Evolutionary conservation across 2,329 filamentous ascomycete species (phyloP), one percentile per base, ranked within the genome.

Genomic region (Fusarium transvaalense): DNA sequence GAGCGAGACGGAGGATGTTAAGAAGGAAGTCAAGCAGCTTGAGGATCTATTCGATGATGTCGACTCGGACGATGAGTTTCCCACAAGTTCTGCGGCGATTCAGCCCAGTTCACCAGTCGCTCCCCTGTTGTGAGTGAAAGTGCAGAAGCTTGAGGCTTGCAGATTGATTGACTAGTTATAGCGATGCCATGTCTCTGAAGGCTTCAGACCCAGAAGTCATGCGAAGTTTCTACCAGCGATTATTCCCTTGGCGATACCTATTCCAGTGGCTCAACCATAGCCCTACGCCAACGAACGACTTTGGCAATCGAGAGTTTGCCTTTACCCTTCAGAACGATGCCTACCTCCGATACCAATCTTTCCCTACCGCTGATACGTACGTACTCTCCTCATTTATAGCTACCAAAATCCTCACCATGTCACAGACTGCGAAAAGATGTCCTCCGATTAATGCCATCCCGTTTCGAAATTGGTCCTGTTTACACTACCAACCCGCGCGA

Each of bases 261-360:
- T 99, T 97, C 81, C 94, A 97, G 79, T 99, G 96, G 96, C 88
- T 99, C 47, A 99, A 98, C 77, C 96, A 98, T 80, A 93, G 92
- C 55, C 91, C 93, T 9, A 89, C 89, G 9, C 94, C 96, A 0
- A 91, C 91, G 6, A 91, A 90, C 69, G 94, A 98, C 80, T 98
- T 98, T 81, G 89, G 86, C 29, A 92, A 98, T 78, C 91, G 96
- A 76, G 96, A 99, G 79, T 98, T 99, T 78, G 94, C 96, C 19
- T 95, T 98, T 76, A 97, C 94, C 3, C 86, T 98, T n/a, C 90
- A 91, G 61, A 97, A 94, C 76, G 94, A 97, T 72, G 92, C 92
- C 39, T 97, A 97, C 79, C 86, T 97, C 31, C 91, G 96, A 77
- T 99, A 98, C 78, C 93, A 97, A 78, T 94, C 85, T 10, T 88